These are phyloP conservation scores for Musa schizocarpa DNA, from an alignment of 176 grass and related monocot genomes.

Conservation along the genomic window DNA sequence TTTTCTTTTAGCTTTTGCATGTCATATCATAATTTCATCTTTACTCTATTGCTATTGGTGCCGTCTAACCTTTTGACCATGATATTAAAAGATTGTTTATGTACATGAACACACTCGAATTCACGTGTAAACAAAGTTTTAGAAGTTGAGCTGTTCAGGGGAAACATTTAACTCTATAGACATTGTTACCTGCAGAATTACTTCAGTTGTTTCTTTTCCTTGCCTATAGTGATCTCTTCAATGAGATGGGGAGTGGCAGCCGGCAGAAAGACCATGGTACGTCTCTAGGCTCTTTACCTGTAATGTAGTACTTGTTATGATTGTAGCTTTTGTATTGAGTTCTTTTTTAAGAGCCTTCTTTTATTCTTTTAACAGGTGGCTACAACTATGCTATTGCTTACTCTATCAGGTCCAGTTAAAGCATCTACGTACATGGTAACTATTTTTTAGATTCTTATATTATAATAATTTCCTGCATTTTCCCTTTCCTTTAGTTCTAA, in stretches of 20 bases:
- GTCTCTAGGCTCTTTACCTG: constrained; percentile 21
- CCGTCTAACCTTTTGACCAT: background rate
- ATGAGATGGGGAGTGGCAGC: constrained; percentile 79
- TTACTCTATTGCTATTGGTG: background rate
- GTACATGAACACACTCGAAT: background rate
- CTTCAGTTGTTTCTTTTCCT: constrained; percentile 80
- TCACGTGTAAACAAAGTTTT: background rate
- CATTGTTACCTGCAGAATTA: constrained; percentile 57
- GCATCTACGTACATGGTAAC: constrained; percentile 71
- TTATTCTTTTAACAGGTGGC: constrained; percentile 41
- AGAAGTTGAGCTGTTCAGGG: background rate
- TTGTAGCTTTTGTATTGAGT: background rate
- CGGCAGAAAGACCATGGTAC: constrained; percentile 82
- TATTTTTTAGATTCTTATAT: background rate
- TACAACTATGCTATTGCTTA: constrained; percentile 73
- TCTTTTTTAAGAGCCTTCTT: background rate
- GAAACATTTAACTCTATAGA: background rate
- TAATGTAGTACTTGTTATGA: background rate
- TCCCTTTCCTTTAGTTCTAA: background rate
- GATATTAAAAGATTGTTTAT: background rate
- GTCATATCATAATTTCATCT: background rate
- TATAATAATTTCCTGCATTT: constrained; percentile 7
- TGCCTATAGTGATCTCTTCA: constrained; percentile 91
- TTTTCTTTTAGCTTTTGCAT: too few relatives aligned
- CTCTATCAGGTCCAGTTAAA: constrained; percentile 88